Evolutionary conservation across 345 rosid genomes (phyloP), one percentile per base, ranked within the genome.

Genomic region (Salix caprea): DNA sequence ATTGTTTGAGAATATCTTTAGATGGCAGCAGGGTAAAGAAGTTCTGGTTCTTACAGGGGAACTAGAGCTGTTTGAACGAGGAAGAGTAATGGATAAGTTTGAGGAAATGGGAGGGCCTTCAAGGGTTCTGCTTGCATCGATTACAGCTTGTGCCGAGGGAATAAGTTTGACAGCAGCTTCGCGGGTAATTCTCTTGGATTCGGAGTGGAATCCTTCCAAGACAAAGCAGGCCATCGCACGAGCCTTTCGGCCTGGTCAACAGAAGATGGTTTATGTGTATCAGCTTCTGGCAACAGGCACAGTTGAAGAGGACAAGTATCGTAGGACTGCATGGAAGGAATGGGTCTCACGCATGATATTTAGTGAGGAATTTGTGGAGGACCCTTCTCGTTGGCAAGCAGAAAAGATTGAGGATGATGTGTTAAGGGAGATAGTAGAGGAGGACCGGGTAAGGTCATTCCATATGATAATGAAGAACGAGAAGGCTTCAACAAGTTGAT

Each of bases 341-440:
- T 96, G 99, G 98, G 94, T 96, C 10, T 93, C 99, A 0, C 86
- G 93, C 71, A 93, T 92, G 98, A 96, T 96, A 62, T 96, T 96
- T 37, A 96, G 99, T 4, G 99, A 96, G 79, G 97, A 87, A 7
- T 90, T 93, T 50, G 97, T 91, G 61, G 98, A 90, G 79, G 98
- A 93, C 58, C 99, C 99, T 0, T 87, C 97, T 74, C 86, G 78
- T 2, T 93, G 97, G 94, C 97, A 91, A 84, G 94, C 94, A 8
- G 91, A 92, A 76, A 96, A 93, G 88, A 90, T 93, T 9, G 99
- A 91, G 82, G 98, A 96, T 8, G 95, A 90, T 75, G 89, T 94
- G 48, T 77, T 94, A 66, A 85, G 98, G 75, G 98, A 96, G 79
- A 89, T 96, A 69, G 95, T 96, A 3, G 97, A 81, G 65, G 98